These are phyloP conservation scores for Agrostemma githago DNA, from an alignment of 148 eudicot genomes.

Conservation along the genomic window DNA sequence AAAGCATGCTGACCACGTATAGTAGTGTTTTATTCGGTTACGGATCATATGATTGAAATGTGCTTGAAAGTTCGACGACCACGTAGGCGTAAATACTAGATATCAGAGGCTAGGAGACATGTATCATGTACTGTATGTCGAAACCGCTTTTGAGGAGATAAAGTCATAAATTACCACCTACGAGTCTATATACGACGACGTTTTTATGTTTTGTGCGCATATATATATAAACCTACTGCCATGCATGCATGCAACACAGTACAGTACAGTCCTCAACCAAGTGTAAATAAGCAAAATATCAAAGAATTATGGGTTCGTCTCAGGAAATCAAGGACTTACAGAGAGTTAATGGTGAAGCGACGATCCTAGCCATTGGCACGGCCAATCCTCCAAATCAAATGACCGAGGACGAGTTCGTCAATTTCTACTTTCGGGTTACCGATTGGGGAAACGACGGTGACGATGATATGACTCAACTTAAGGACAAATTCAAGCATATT, in stretches of 20 bases:
- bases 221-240: too few species aligned
- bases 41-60: too few species aligned
- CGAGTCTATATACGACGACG: too few species aligned
- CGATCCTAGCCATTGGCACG: background rate
- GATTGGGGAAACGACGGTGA: background rate
- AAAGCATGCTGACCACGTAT: too few species aligned
- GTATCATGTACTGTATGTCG: too few species aligned
- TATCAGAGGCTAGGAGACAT: too few species aligned
- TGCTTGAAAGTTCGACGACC: too few species aligned
- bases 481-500: slow-evolving; percentile 2
- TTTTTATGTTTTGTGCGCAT: too few species aligned
- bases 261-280: background rate
- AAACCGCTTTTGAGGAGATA: too few species aligned
- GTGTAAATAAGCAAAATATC: background rate
- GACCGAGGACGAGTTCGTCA: background rate
- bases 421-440: slow-evolving; percentile 7
- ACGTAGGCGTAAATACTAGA: too few species aligned
- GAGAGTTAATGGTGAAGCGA: background rate
- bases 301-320: background rate
- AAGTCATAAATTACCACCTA: too few species aligned
- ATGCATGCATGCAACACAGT: background rate
- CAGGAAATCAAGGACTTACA: background rate
- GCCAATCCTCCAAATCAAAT: background rate
- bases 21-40: too few species aligned
- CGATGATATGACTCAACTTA: background rate